Evolutionary conservation across 352 stramenopile genomes (phyloP).

Genomic region (Pythium chondricola): DNA sequence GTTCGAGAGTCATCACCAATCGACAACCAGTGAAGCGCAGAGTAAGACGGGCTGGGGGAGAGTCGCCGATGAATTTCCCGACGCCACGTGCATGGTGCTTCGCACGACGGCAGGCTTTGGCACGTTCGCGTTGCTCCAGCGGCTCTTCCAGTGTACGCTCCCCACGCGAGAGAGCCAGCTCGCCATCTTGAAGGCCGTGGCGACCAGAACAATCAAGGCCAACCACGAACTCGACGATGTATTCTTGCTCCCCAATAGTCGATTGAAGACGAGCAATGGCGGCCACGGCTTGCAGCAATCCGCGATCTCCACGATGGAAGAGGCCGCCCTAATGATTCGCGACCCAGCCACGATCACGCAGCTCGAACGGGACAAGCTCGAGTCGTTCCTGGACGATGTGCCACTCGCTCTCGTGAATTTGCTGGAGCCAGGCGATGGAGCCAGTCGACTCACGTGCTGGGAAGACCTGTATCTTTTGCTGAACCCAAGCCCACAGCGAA

Average conservation of each 20-base stretch:
- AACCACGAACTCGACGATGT: slow-evolving; percentile 6
- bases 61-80: neutral
- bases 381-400: slow-evolving; percentile 26
- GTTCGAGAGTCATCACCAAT: neutral
- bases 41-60: slow-evolving; percentile 1
- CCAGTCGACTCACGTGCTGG: slow-evolving; percentile 17
- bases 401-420: slow-evolving; percentile 42
- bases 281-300: neutral
- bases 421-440: slow-evolving; percentile 1
- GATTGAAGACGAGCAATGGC: neutral
- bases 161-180: neutral
- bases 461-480: slow-evolving; percentile 45
- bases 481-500: slow-evolving; percentile 21
- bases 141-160: neutral
- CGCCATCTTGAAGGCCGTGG: slow-evolving; percentile 1
- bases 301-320: neutral
- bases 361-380: slow-evolving; percentile 29
- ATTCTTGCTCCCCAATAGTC: slow-evolving; percentile 11
- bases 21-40: neutral
- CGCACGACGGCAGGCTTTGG: neutral
- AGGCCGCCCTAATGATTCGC: slow-evolving; percentile 23
- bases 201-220: neutral
- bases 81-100: slow-evolving; percentile 1
- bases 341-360: slow-evolving; percentile 22
- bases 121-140: slow-evolving; percentile 7